Base-by-base conservation (phyloP, 257 asterid species). In the Gynochthodes officinalis region DNA sequence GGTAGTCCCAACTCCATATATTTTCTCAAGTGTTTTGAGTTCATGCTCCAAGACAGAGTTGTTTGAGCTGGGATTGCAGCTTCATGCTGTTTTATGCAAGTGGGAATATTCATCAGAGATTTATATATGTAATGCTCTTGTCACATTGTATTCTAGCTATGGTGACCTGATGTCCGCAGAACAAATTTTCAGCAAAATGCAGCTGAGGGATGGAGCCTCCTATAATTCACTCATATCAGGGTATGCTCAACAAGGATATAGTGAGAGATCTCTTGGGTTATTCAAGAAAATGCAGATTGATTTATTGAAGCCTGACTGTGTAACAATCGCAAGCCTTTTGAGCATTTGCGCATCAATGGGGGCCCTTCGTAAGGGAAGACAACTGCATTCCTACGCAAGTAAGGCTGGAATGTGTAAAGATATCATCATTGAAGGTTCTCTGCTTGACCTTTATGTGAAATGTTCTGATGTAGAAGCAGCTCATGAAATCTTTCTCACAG, bases 201-300 rank as follows among this genome's bases (percentile, higher is more conserved):
- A 72, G 28, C 64, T 57, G 40, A 85, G 76, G 80, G 97, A 92
- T 84, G 76, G 67, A 67, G 95, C 84, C 63, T 80, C 97, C 10
- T 90, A 86, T 83, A 93, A 93, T 79, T 84, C 97, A 58, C 87
- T 93, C 37, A 93, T 93, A 64, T 85, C 97, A 5, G 96, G 96
- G 44, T 78, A 87, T 69, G 79, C 91, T 46, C 83, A 77, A 84
- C 89, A 73, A 79, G 97, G 95, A 73, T 82, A 79, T 67, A 63
- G 65, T 58, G 84, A 84, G 71, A 86, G 79, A 77, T 83, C 98
- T 55, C 75, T 92, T n/a, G 73, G 82, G 77, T 76, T 90, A 53
- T 90, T 90, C 78, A 80, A 80, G 71, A 76, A 86, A 77, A 93
- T 93, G 97, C 88, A 81, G 60, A 46, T 54, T 7, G 87, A 84